phyloP scores from a whole-genome alignment of 2,329 filamentous ascomycete genomes.

The Fusarium chaquense region DNA sequence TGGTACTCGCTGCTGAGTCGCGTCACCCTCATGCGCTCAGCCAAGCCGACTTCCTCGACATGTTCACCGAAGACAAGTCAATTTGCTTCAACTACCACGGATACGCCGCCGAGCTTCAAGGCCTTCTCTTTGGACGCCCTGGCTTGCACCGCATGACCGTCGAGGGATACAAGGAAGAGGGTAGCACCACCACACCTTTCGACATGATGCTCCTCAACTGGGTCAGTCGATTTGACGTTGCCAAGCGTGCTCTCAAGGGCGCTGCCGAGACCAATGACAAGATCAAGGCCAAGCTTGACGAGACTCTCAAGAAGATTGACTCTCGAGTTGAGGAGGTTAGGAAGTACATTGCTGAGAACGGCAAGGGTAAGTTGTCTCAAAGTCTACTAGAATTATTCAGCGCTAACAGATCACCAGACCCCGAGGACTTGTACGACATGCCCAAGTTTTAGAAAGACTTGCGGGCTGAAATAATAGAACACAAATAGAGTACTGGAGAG shows the following conservation, averaged over 20 bases:
- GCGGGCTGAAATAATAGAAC: neutral
- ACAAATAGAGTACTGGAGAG: neutral
- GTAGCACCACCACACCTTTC: constrained; percentile 75
- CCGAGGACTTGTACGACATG: constrained; percentile 40
- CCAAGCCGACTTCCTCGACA: constrained; percentile 62
- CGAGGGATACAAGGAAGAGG: constrained; percentile 73
- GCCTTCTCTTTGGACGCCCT: constrained; percentile 69
- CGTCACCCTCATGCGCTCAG: constrained; percentile 70
- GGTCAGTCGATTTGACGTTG: constrained; percentile 71
- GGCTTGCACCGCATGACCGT: constrained; percentile 65
- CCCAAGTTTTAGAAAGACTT: constrained; percentile 29
- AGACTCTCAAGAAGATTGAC: constrained; percentile 61
- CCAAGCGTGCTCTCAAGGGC: constrained; percentile 64
- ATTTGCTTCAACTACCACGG: constrained; percentile 77
- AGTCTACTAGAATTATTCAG: no score
- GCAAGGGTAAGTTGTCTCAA: constrained; percentile 58
- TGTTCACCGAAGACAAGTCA: constrained; percentile 68
- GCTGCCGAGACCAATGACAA: constrained; percentile 61
- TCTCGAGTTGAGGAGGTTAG: constrained; percentile 61
- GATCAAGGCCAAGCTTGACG: constrained; percentile 59
- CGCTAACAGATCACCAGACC: constrained; percentile 30
- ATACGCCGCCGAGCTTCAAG: constrained; percentile 70
- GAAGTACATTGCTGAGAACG: constrained; percentile 64
- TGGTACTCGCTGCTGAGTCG: constrained; percentile 69
- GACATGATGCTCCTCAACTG: constrained; percentile 76